phyloP scores from a whole-genome alignment of 345 rosid species.

The Boechera retrofracta region DNA sequence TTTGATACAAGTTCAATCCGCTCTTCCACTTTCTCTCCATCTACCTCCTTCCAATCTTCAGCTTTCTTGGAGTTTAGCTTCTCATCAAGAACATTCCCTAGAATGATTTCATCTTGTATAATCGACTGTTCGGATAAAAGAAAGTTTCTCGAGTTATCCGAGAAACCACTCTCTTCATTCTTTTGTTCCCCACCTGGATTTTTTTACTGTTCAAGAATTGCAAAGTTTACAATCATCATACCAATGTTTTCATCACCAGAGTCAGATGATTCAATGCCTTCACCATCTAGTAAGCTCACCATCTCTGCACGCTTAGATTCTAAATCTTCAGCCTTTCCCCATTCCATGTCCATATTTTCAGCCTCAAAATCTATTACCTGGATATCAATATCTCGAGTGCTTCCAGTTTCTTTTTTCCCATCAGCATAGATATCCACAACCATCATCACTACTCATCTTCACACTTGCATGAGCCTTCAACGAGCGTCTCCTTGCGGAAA shows the following conservation, averaged over 20 bases:
- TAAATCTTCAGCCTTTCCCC: background rate
- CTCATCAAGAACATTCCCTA: slow-evolving; percentile 15
- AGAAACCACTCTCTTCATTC: background rate
- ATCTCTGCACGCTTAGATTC: slow-evolving; percentile 1
- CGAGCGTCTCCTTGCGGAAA: slow-evolving; percentile 58
- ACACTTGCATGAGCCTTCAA: slow-evolving; percentile 58
- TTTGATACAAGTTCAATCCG: slow-evolving; percentile 35
- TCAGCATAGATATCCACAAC: slow-evolving; percentile 57
- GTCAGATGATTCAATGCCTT: background rate
- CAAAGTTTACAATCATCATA: background rate
- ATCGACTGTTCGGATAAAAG: background rate
- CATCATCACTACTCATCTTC: slow-evolving; percentile 45
- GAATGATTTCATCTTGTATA: background rate
- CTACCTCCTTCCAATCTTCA: background rate
- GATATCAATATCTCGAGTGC: slow-evolving; percentile 4
- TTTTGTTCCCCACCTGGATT: background rate
- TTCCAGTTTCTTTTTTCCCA: slow-evolving; percentile 34
- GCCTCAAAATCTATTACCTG: slow-evolving; percentile 8
- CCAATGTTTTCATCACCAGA: background rate
- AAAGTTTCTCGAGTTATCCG: background rate
- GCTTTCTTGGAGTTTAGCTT: background rate
- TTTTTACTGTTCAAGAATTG: slow-evolving; percentile 6
- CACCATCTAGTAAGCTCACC: slow-evolving; percentile 5
- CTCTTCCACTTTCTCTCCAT: slow-evolving; percentile 22
- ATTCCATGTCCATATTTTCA: background rate